Evolutionary conservation across 257 asterid species (phyloP).

Genomic region (Lithospermum erythrorhizon): DNA sequence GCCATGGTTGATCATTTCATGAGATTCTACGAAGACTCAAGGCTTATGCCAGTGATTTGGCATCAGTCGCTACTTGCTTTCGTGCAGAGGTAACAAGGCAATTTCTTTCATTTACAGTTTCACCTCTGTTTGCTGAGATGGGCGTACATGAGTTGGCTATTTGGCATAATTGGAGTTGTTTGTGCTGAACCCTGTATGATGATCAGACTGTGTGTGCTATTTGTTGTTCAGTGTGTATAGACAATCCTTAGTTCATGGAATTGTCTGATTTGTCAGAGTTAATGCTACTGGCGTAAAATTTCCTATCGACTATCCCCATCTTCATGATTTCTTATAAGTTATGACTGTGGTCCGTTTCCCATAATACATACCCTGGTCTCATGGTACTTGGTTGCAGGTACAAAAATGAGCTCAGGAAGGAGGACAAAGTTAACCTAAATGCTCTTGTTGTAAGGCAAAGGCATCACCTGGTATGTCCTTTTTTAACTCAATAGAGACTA

Average conservation of each 20-base stretch:
- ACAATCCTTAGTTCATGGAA: too few species aligned
- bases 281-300: constrained; percentile 7
- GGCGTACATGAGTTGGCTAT: too few species aligned
- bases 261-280: too few species aligned
- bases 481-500: constrained; percentile 6
- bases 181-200: too few species aligned
- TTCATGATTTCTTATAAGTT: not conserved
- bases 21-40: constrained; percentile 63
- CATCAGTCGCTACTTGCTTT: constrained; percentile 95
- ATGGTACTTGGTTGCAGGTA: constrained; percentile 37
- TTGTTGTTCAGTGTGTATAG: too few species aligned
- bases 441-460: constrained; percentile 58
- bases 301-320: constrained; percentile 4
- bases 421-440: constrained; percentile 59
- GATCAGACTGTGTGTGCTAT: too few species aligned
- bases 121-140: too few species aligned
- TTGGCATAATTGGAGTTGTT: too few species aligned
- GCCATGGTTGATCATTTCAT: constrained; percentile 85
- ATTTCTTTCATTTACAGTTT: too few species aligned
- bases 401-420: constrained; percentile 72
- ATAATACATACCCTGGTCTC: not conserved
- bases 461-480: constrained; percentile 64
- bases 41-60: constrained; percentile 97
- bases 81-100: constrained; percentile 51
- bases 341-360: not conserved